Base-by-base conservation (phyloP, 2,329 filamentous ascomycete genomes). In the Pseudogymnoascus sp. region DNA sequence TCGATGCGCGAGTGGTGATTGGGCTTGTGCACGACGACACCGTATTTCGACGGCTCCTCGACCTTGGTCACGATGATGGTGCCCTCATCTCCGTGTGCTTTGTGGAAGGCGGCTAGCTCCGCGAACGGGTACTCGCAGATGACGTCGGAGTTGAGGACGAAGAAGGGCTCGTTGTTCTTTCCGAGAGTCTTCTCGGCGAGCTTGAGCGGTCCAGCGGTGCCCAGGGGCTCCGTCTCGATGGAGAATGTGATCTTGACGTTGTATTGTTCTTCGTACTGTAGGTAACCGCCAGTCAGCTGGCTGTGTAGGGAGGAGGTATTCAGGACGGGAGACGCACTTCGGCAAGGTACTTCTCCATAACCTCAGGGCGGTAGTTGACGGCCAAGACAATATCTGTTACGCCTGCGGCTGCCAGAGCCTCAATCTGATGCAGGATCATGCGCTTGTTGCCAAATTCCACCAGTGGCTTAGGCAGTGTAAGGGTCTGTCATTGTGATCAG, bases 41-140 rank as follows among this genome's bases (percentile, higher is more conserved):
- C 93, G 76, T 97, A 99, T 80, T 99, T 99, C 74, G 91, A 96
- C 45, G 93, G 93, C 79, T 99, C 94, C 79, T 99, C 93, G 61
- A 99, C 93, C 84, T 97, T 99, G 73, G 93, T 99, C 66, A 97
- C 93, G 58, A 96, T 89, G 72, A 99, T 99, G 69, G 93, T 99
- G 69, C 93, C 94, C 81, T 99, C 94, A 60, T 96, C 85, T 64
- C 93, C 94, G 77, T 99, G 94, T 63, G 80, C 79, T 78, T 90
- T 93, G 85, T 97, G 94, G 85, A 96, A 97, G 19, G 87, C 86
- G 65, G 90, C 90, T 60, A 97, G 85, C 71, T 96, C 83, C 75
- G 90, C 82, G 82, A 99, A 97, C 62, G 93, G 94, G 77, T 93
- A 97, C 70, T 97, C 92, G 85, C 93, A 99, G 75, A 96, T 97